Evolutionary conservation across 2,329 filamentous ascomycete species (phyloP), one percentile per base, ranked within the genome.

Genomic region (Diaporthe nobilis): DNA sequence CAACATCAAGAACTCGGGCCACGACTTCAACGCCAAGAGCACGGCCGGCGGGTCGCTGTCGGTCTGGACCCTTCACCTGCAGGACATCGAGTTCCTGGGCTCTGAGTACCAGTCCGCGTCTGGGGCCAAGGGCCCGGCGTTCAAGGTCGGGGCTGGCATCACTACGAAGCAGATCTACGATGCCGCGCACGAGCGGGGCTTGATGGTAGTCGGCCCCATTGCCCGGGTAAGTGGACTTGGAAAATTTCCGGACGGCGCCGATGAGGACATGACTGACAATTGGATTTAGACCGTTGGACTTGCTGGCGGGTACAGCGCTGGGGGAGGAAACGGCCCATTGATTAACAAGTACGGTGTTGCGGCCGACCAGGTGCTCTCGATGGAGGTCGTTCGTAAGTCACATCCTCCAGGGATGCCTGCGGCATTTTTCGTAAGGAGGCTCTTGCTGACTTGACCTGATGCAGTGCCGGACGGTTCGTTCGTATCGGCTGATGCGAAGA

Each of bases 281-380:
- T 15, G 39, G 81, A 76, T 70, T 34, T 79, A 53, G 51, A 88
- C 86, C 2, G 88, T 92, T 17, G 90, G 90, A 28, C 83, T 89
- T 60, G 83, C 84, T 4, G 88, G 88, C 28, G 86, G 87, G 4
- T 88, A 85, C 78, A 82, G 84, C 20, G 79, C 86, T 57, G 89
- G 88, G 17, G 90, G 88, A 58, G 90, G 90, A 0, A 89, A 92
- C 80, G 88, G 86, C 13, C 89, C 89, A 3, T 78, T 92, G 73
- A 86, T 86, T 12, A 84, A 85, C 73, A 80, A 87, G 57, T 88
- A 88, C 77, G 85, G 90, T 76, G 85, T 90, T 79, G 88, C 83
- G 0, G 84, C 86, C 6, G 88, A 90, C 79, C 85, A 89, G 74
- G 84, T 88, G 6, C 82, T 90, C 22, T 82, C 85, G 42, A 83